Base-by-base conservation (phyloP, 805 yeast genomes). In the Hanseniaspora guilliermondii region DNA sequence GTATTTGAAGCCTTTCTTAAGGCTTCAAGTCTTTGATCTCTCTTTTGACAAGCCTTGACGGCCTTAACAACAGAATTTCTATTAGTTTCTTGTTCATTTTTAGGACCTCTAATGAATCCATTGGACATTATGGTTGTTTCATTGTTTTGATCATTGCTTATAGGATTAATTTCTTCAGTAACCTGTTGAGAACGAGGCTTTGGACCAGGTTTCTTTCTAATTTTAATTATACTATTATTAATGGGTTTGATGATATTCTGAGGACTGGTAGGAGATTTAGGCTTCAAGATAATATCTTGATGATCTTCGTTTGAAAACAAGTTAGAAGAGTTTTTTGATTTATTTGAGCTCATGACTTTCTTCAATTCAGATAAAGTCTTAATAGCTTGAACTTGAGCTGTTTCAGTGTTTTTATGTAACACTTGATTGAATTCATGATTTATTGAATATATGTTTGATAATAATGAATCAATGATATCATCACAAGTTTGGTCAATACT, bases 81-180 rank as follows among this genome's bases (percentile, higher is more conserved):
- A 58, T 57, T 64, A 62, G 60, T 27, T 64, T 65, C 52, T 62
- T 64, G 32, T 59, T 59, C 56, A 61, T 67, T 46, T 57, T 56
- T 53, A 17, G 55, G 55, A 9, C 46, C 47, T 52, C 55, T 52
- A 8, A 52, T 52, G n/a, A 52, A 52, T 16, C 55, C 55, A 37
- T 52, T 52, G 14, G 55, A 52, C 55, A 52, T 52, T 6, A 52
- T 44, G n/a, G 47, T 36, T 16, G 55, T 44, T 30, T 37, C 22
- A 32, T 8, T 22, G 19, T 9, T 21, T 44, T 30, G 30, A 6
- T n/a, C 45, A 14, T 12, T 17, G 21, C 25, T 25, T 3, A 9
- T 25, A 7, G 11, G 21, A n/a, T 17, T n/a, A 14, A 25, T n/a
- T 2, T 42, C 24, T 0, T 24, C 11, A 42, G 5, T 27, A 11